Conservation (phyloP, 352 stramenopile genomes). For the Blastocystis sp. region DNA sequence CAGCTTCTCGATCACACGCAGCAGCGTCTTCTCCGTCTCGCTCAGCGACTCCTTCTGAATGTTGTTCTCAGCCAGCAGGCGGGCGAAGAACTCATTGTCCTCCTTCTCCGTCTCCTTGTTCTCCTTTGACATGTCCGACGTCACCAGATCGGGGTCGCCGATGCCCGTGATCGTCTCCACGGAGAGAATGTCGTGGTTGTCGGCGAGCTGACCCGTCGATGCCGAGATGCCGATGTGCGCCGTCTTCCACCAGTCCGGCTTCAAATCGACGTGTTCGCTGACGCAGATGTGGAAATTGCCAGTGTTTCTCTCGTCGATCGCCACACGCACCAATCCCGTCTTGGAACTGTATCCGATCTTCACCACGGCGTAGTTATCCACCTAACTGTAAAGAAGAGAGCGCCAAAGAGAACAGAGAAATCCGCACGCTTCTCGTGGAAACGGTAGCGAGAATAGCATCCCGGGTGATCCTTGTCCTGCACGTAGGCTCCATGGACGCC, state of each 20-base stretch:
- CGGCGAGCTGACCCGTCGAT: slow-evolving; percentile 80
- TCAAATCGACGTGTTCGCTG: slow-evolving; percentile 75
- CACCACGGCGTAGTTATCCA: slow-evolving; percentile 74
- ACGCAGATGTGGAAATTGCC: slow-evolving; percentile 77
- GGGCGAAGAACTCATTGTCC: slow-evolving; percentile 45
- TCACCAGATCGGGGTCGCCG: slow-evolving; percentile 65
- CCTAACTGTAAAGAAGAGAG: slow-evolving; percentile 1
- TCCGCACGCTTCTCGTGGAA: slow-evolving; percentile 77
- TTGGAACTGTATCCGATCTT: slow-evolving; percentile 64
- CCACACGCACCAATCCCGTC: slow-evolving; percentile 61
- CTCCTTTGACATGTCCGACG: slow-evolving; percentile 65
- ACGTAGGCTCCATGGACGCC: slow-evolving; percentile 42
- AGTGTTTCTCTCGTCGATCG: slow-evolving; percentile 75
- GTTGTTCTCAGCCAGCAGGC: slow-evolving; percentile 57
- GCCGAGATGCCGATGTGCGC: slow-evolving; percentile 78
- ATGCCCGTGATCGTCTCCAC: slow-evolving; percentile 74
- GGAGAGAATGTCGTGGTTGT: slow-evolving; percentile 81
- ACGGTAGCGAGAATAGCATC: slow-evolving; percentile 68
- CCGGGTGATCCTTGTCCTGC: slow-evolving; percentile 72
- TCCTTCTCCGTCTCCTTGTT: slow-evolving; percentile 74
- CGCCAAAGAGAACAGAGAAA: slow-evolving; percentile 75
- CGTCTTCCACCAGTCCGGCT: slow-evolving; percentile 76
- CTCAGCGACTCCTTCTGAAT: slow-evolving; percentile 75
- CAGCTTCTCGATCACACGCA: slow-evolving; percentile 54
- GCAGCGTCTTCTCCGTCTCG: slow-evolving; percentile 32